Conservation (phyloP, 139 green algal genomes). For the Closterium sp. region DNA sequence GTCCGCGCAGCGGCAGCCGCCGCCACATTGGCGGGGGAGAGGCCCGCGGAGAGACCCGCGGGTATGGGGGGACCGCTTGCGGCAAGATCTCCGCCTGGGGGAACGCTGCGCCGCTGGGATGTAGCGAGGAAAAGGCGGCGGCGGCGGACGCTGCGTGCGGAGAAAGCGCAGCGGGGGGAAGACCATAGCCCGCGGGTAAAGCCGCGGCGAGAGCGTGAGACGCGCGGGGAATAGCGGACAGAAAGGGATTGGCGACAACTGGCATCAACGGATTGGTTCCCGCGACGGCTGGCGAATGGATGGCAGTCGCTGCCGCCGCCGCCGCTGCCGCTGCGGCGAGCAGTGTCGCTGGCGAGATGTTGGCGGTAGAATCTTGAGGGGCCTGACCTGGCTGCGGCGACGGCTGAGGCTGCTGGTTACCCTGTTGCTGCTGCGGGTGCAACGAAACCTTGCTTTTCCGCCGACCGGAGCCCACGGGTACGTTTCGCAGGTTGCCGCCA, state of each 20-base stretch:
- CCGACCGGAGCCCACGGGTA: conserved; percentile 77
- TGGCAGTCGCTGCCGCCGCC: background rate
- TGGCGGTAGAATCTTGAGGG: background rate
- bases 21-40: background rate
- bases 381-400: background rate
- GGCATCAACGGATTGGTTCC: background rate
- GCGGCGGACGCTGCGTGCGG: background rate
- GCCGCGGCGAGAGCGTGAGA: background rate
- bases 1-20: background rate
- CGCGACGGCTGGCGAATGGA: background rate
- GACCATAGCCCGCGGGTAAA: background rate
- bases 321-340: background rate
- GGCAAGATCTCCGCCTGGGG: background rate
- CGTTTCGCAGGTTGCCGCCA: conserved; percentile 83
- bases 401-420: background rate
- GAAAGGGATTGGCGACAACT: background rate
- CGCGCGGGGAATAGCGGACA: background rate
- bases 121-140: too few relatives aligned
- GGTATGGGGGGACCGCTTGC: background rate
- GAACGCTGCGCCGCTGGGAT: background rate
- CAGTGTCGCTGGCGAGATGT: background rate
- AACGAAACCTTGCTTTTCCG: conserved; percentile 71
- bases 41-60: background rate
- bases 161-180: background rate
- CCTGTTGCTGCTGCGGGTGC: background rate